Conservation (phyloP, 805 yeast species). For the Teunomyces atbi region DNA sequence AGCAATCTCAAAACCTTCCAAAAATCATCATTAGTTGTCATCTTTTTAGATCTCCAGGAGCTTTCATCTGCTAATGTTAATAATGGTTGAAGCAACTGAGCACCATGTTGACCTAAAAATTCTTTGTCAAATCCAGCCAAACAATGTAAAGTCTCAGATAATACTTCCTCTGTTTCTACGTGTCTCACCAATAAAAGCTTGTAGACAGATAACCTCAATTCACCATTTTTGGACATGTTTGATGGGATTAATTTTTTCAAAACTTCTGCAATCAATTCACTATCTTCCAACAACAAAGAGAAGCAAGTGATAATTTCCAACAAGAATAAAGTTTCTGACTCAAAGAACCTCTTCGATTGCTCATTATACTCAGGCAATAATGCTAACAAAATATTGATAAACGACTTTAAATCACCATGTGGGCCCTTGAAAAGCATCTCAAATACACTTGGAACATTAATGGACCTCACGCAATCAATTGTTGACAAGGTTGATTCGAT, state of each 20-base stretch:
- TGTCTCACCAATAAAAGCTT: conserved; percentile 47
- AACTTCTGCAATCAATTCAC: conserved; percentile 17
- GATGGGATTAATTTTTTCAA: conserved; percentile 9
- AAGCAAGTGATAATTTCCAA: conserved; percentile 44
- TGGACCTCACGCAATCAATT: conserved; percentile 74
- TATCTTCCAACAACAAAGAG: conserved; percentile 28
- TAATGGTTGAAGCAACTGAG: conserved; percentile 45
- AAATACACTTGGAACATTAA: conserved; percentile 58
- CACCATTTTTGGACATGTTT: conserved; percentile 29
- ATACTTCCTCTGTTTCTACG: not conserved
- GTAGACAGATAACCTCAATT: conserved; percentile 50
- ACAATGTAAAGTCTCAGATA: conserved; percentile 4
- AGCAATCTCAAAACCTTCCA: conserved; percentile 55
- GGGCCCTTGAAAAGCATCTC: conserved; percentile 44
- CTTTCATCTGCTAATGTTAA: conserved; percentile 47
- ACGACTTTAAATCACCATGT: conserved; percentile 31
- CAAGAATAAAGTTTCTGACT: conserved; percentile 48
- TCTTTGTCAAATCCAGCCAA: conserved; percentile 38
- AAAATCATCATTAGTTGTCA: conserved; percentile 40
- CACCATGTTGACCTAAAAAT: conserved; percentile 43
- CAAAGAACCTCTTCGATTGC: conserved; percentile 40
- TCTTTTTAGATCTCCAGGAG: conserved; percentile 39
- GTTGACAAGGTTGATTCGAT: conserved; percentile 83
- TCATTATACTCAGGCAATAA: conserved; percentile 26
- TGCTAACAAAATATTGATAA: conserved; percentile 26